A percentile compares a stretch with the other conserved stretches of the same genome.
Conservation (phyloP, 257 asterid genomes). For the Solanum chiquidenum region DNA sequence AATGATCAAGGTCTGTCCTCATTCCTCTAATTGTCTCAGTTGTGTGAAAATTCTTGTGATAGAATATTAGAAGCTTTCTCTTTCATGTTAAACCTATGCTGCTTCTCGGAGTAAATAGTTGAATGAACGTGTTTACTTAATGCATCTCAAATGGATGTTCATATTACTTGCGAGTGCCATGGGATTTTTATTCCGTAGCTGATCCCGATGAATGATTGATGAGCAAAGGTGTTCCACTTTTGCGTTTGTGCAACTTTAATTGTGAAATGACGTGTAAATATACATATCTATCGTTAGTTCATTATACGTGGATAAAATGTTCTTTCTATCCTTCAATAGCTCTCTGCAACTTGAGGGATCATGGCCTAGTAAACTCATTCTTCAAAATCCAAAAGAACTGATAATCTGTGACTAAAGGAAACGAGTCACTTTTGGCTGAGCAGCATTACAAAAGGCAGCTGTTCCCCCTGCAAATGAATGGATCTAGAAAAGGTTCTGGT, state of each 20-base stretch:
- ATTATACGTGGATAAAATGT: neutral
- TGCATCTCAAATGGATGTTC: neutral
- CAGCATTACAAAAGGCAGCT: neutral
- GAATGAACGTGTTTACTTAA: neutral
- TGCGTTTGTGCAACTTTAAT: neutral
- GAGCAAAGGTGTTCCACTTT: neutral
- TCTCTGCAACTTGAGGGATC: neutral
- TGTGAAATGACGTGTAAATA: neutral
- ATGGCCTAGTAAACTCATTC: neutral
- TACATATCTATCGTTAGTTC: neutral
- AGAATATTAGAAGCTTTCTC: neutral
- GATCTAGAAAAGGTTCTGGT: neutral
- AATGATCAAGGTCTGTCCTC: constrained; percentile 42
- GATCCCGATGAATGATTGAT: neutral
- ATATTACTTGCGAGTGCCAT: neutral
- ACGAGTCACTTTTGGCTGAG: neutral
- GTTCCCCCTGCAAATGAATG: neutral
- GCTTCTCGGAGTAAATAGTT: neutral
- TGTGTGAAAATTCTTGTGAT: neutral
- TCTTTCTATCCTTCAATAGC: neutral
- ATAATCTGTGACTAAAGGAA: neutral
- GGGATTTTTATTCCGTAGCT: neutral
- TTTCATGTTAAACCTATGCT: neutral
- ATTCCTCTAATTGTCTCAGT: neutral
- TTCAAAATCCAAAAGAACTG: neutral